These are phyloP conservation scores for Aspergillus quadrilineatus DNA, from an alignment of 2,329 filamentous ascomycete genomes.

Conservation along the genomic window DNA sequence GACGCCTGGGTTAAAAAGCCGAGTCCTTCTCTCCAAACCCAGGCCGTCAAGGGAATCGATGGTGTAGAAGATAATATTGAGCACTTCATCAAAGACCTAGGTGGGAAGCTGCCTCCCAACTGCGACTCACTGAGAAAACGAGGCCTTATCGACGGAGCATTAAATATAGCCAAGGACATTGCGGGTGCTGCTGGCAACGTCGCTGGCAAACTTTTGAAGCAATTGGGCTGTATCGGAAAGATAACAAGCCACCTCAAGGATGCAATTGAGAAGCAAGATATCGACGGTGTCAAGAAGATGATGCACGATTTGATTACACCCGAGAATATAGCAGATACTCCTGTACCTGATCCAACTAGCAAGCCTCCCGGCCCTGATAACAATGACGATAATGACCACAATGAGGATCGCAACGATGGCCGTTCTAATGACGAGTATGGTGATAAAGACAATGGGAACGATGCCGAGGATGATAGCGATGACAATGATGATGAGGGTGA, in stretches of 20 bases:
- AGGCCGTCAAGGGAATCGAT: background rate
- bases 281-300: background rate
- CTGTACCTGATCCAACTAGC: too few relatives aligned
- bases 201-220: background rate
- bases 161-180: background rate
- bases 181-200: background rate
- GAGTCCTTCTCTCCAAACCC: background rate
- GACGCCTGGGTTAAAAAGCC: background rate
- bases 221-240: background rate
- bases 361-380: background rate
- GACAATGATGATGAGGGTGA: background rate
- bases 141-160: background rate
- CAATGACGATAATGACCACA: background rate
- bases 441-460: background rate
- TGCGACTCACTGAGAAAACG: background rate
- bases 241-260: background rate
- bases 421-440: background rate
- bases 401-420: background rate
- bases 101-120: background rate
- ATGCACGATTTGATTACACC: background rate
- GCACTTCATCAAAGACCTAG: background rate
- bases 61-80: background rate
- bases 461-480: background rate
- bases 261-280: background rate
- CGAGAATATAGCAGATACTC: too few relatives aligned